These are phyloP conservation scores for Silybum marianum DNA, from an alignment of 129 eudicot species.

Conservation along the genomic window DNA sequence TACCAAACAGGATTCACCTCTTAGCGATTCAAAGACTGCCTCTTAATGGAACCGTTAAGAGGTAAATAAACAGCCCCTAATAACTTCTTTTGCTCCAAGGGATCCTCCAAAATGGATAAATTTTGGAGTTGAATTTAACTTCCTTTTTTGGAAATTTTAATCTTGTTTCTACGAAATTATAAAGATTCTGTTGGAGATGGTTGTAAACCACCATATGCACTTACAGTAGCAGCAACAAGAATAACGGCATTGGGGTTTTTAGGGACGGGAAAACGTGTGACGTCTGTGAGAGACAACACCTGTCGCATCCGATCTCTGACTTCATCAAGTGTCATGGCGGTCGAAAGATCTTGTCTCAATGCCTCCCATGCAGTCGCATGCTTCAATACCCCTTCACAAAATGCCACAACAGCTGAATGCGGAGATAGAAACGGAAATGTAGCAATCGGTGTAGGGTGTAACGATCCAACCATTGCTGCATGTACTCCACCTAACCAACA, in stretches of 20 bases:
- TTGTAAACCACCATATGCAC: conserved; percentile 16
- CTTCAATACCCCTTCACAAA: conserved; percentile 88
- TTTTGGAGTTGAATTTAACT: neutral
- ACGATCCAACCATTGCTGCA: conserved; percentile 98
- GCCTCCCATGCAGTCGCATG: conserved; percentile 98
- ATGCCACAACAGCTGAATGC: conserved; percentile 95
- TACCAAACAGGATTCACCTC: no score
- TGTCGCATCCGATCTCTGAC: conserved; percentile 78
- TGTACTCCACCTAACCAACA: conserved; percentile 84
- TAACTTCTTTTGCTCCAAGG: neutral
- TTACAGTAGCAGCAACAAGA: conserved; percentile 96
- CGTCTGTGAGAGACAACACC: conserved; percentile 91
- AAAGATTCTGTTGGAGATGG: neutral
- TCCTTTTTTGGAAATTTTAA: neutral
- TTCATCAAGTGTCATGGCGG: conserved; percentile 72
- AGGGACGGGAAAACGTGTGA: conserved; percentile 90
- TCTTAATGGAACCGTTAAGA: no score
- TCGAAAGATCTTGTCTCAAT: conserved; percentile 68
- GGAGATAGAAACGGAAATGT: conserved; percentile 95
- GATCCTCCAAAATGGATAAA: neutral
- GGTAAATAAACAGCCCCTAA: no score
- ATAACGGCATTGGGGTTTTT: conserved; percentile 83
- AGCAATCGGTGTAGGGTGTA: conserved; percentile 91
- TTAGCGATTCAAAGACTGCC: no score
- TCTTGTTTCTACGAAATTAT: neutral